Base-by-base conservation (phyloP, 371 early-diverging fungal species). In the Mucor circinelloides region DNA sequence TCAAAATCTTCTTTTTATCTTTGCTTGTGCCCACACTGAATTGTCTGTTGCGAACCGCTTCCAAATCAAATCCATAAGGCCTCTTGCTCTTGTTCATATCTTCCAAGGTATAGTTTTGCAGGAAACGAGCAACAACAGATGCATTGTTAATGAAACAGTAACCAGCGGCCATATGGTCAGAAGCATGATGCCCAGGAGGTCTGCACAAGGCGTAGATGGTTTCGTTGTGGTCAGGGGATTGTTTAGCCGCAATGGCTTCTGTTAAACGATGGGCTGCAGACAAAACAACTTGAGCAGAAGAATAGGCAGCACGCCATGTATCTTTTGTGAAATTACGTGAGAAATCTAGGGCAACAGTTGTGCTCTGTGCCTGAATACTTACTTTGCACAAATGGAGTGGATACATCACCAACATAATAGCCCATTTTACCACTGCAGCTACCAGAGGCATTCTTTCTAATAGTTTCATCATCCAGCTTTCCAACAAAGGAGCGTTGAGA, bases 181-280 rank as follows among this genome's bases (percentile, higher is more conserved):
- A 76, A 0, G 89, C 87, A 65, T 89, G 89, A 58, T 89, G 89
- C 0, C 89, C 90, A 1, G 91, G 92, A 4, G 91, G 92, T 40
- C 92, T 76, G 63, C 88, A 89, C 8, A 90, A 72, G 1, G 91
- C 90, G 73, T 89, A 91, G n/a, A 88, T 70, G 0, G 75, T 70
- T 2, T 69, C 54, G 27, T 75, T 67, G 7, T 69, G 64, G n/a
- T 58, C 60, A 10, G 21, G 12, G 7, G 66, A 66, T 7, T 55
- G 64, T 17, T 74, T 64, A 3, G 44, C 3, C 70, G 62, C 21
- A 27, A 15, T 23, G 12, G 10, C 60, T 28, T 70, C 72, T 21
- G 83, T 44, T 15, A 92, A 65, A 7, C 76, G 68, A 60, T 88
- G 79, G 0, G 86, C 81, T 4, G 85, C 92, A 1, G 90, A 86